Evolutionary conservation across 2,329 filamentous ascomycete species (phyloP), one percentile per base, ranked within the genome.

Genomic region (Teratosphaeria viscida): DNA sequence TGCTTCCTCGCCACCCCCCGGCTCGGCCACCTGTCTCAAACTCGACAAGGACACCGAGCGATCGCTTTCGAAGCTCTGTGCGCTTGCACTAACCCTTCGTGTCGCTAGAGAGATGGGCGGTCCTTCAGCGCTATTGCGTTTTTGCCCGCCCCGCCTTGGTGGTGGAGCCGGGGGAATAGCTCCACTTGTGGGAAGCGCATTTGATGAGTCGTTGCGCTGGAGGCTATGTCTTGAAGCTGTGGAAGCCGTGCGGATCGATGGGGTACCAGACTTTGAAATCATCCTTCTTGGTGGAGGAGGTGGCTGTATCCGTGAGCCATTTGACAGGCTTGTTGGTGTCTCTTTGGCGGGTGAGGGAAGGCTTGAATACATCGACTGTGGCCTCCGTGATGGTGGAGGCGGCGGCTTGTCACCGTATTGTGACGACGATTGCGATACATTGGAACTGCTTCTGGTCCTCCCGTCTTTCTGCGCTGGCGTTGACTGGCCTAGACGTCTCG

Each of bases 401-500:
- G 68, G 67, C 29, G 70, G 70, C 29, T 67, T 61, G 52, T 54
- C 53, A 14, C 27, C 27, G 19, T 54, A 54, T n/a, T 54, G 56
- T 35, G 55, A 23, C 16, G 65, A 65, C 35, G 57, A 59, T 54
- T 64, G 63, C 7, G 66, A 67, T 3, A 68, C 55, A 53, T 67
- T 68, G 11, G 68, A 70, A 12, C 58, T 59, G 57, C 67, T 71
- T 55, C 69, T 61, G 14, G 65, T 58, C 34, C 68, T 57, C 10
- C 58, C 54, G 10, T 60, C 57, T 26, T 49, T 49, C 43, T 59
- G 61, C 16, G 60, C 59, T 8, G 57, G 43, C n/a, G 54, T 57
- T 2, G 59, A 57, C 60, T 78, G 77, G 54, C 78, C 61, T 58
- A 78, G 78, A 55, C 79, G 75, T 58, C 80, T 70, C 60, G 78